Evolutionary conservation across 495 filamentous ascomycete genomes (phyloP).

Genomic region (Halenospora varia): DNA sequence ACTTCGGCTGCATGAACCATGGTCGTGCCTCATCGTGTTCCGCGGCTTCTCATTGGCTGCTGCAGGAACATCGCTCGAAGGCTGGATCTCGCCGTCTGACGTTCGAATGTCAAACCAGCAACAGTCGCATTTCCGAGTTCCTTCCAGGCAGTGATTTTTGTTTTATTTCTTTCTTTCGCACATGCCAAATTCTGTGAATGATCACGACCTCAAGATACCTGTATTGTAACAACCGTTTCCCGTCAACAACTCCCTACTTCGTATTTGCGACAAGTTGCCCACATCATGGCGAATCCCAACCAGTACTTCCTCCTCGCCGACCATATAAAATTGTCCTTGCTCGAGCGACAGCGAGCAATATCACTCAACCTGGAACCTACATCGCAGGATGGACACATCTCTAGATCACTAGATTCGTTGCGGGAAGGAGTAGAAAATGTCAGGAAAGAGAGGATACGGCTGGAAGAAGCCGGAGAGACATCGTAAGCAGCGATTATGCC

Average conservation of each 20-base stretch:
- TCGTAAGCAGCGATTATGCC: conserved; percentile 32
- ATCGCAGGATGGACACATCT: conserved; percentile 85
- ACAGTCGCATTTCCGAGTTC: neutral
- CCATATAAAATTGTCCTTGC: conserved; percentile 72
- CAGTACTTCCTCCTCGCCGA: conserved; percentile 73
- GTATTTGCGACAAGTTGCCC: neutral
- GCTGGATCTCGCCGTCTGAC: neutral
- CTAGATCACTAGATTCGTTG: conserved; percentile 80
- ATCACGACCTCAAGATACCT: neutral
- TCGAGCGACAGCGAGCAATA: conserved; percentile 88
- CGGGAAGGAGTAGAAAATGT: conserved; percentile 76
- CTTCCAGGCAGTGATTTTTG: neutral
- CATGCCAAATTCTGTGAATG: neutral
- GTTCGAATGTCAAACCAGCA: neutral
- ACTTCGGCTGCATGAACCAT: neutral
- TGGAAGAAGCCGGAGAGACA: conserved; percentile 58
- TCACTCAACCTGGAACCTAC: conserved; percentile 80
- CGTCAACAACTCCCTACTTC: neutral
- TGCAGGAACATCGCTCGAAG: no score
- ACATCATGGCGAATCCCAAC: conserved; percentile 48
- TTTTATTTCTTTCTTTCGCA: neutral
- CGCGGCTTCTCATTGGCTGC: neutral
- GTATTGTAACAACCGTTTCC: neutral
- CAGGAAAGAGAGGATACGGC: conserved; percentile 58
- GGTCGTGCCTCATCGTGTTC: neutral